Percentiles rank a stretch among this genome's conserved stretches.
Evolutionary conservation across 306 rosid genomes (phyloP).

Genomic region (Begonia loranthoides): DNA sequence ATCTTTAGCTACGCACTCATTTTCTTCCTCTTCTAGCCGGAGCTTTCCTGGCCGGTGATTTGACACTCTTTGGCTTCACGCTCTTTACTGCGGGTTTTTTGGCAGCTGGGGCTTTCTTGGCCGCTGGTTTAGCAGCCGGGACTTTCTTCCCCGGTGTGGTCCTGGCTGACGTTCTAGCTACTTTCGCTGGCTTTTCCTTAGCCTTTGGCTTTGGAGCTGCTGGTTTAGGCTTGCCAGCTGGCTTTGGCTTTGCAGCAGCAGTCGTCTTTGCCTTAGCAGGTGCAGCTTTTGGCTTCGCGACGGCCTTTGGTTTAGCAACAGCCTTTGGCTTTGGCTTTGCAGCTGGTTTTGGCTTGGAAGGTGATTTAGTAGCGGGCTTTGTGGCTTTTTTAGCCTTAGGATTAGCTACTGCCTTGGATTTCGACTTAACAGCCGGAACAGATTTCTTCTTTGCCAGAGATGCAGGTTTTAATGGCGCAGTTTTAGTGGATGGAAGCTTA

Average conservation of each 20-base stretch:
- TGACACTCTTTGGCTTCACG: slow-evolving; percentile 3
- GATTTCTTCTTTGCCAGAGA: slow-evolving; percentile 32
- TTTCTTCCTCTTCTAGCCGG: slow-evolving; percentile 1
- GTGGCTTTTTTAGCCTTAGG: slow-evolving; percentile 1
- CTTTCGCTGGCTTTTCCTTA: not conserved
- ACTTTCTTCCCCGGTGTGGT: not conserved
- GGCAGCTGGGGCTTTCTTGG: not conserved
- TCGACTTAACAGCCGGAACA: slow-evolving; percentile 24
- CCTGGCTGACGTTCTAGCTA: not conserved
- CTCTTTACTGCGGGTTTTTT: not conserved
- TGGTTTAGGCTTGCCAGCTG: slow-evolving; percentile 11
- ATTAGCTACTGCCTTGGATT: slow-evolving; percentile 12
- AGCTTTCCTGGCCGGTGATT: slow-evolving; percentile 2
- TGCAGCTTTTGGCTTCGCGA: slow-evolving; percentile 2
- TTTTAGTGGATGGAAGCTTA: slow-evolving; percentile 29
- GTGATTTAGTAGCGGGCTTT: not conserved
- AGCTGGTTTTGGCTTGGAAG: slow-evolving; percentile 13
- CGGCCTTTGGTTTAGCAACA: slow-evolving; percentile 16
- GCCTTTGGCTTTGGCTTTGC: slow-evolving; percentile 9
- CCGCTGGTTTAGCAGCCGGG: not conserved
- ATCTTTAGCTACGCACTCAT: not conserved
- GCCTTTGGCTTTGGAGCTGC: slow-evolving; percentile 21
- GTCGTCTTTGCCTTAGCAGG: slow-evolving; percentile 13
- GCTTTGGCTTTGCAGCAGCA: slow-evolving; percentile 7
- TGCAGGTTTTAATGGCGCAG: slow-evolving; percentile 8